A percentile compares a stretch with the other conserved stretches of the same genome.
Evolutionary conservation across 2,329 filamentous ascomycete genomes (phyloP).

Genomic region (Pseudonectria foliicola): DNA sequence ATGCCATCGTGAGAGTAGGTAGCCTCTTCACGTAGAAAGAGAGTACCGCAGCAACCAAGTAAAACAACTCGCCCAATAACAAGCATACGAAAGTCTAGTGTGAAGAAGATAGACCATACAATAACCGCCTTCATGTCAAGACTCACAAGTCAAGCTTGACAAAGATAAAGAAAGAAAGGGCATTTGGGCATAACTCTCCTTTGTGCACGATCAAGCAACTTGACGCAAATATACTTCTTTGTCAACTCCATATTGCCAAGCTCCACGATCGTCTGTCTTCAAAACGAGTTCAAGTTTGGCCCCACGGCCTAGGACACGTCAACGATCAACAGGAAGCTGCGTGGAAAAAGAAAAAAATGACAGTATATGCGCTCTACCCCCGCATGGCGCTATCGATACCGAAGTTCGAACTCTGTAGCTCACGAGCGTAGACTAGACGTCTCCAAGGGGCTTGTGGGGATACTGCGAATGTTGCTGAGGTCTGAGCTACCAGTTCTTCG

Average conservation of each 20-base stretch:
- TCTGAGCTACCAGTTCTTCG: slow-evolving; percentile 80
- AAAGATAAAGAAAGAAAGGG: slow-evolving; percentile 11
- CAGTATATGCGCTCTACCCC: slow-evolving; percentile 6
- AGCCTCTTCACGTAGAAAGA: no score
- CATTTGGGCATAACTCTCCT: slow-evolving; percentile 13
- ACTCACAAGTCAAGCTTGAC: slow-evolving; percentile 11
- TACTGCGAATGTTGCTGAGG: slow-evolving; percentile 50
- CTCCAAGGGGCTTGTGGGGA: slow-evolving; percentile 52
- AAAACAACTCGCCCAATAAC: no score
- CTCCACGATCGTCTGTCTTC: slow-evolving; percentile 15
- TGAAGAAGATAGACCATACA: background rate
- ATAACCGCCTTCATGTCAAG: background rate
- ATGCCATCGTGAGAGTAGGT: no score
- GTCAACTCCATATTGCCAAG: slow-evolving; percentile 25
- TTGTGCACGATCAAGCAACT: slow-evolving; percentile 13
- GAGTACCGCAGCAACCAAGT: no score
- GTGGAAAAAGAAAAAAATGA: slow-evolving; percentile 5
- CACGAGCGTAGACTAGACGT: slow-evolving; percentile 23
- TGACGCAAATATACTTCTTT: slow-evolving; percentile 23
- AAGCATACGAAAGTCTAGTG: background rate
- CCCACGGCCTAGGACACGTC: slow-evolving; percentile 8
- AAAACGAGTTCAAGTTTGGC: slow-evolving; percentile 14
- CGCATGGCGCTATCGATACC: no score
- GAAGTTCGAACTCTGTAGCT: background rate
- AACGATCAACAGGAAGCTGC: slow-evolving; percentile 14